Conservation (phyloP, 306 rosid species). For the Cicer bijugum region DNA sequence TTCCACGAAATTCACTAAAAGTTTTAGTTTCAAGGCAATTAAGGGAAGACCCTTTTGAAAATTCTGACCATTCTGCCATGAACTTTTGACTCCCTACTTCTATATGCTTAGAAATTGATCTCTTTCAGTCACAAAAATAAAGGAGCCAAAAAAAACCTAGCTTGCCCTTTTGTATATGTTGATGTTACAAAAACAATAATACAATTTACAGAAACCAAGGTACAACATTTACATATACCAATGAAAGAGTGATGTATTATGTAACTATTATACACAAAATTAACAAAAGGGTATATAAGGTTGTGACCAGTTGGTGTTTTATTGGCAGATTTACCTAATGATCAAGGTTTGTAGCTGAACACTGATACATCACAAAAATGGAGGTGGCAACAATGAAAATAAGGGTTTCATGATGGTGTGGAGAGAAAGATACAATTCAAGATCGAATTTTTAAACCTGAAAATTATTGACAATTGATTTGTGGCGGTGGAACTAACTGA, state of each 20-base stretch:
- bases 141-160: constrained; percentile 11
- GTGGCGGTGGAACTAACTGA: background rate
- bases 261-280: constrained; percentile 1
- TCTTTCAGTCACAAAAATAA: background rate
- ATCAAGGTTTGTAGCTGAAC: constrained; percentile 7
- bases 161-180: constrained; percentile 21
- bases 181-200: constrained; percentile 28
- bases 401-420: constrained; percentile 1
- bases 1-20: constrained; percentile 45
- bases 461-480: constrained; percentile 16
- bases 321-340: constrained; percentile 51
- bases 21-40: constrained; percentile 53
- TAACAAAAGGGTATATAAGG: constrained; percentile 34
- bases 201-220: constrained; percentile 26
- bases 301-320: constrained; percentile 40
- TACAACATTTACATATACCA: constrained; percentile 17
- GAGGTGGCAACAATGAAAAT: constrained; percentile 28
- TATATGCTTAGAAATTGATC: background rate
- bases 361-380: constrained; percentile 36
- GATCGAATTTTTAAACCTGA: constrained; percentile 11
- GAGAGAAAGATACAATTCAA: constrained; percentile 36
- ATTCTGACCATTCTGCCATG: constrained; percentile 71
- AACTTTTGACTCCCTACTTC: constrained; percentile 49
- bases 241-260: constrained; percentile 19
- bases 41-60: constrained; percentile 56